Conservation (phyloP, 2,329 filamentous ascomycete genomes). For the Fusarium neocosmosporiellum region DNA sequence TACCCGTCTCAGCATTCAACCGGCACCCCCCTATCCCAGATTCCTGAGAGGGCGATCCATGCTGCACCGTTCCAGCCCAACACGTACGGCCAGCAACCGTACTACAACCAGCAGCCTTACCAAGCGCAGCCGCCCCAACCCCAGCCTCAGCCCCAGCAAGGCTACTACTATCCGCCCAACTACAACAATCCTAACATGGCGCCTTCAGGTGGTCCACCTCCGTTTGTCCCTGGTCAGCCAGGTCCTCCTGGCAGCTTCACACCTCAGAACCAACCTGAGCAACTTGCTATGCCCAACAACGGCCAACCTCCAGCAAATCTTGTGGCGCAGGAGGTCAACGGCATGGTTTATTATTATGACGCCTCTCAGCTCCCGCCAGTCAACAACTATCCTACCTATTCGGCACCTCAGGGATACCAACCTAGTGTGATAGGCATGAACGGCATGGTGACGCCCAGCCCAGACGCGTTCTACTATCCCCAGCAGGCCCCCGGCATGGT, state of each 20-base stretch:
- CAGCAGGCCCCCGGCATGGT: slow-evolving; percentile 66
- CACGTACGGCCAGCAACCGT: slow-evolving; percentile 68
- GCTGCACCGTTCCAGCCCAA: slow-evolving; percentile 89
- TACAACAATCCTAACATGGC: slow-evolving; percentile 61
- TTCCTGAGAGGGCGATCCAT: slow-evolving; percentile 91
- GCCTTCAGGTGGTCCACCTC: slow-evolving; percentile 63
- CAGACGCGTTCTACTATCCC: slow-evolving; percentile 77
- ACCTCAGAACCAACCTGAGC: slow-evolving; percentile 56
- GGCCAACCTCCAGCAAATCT: slow-evolving; percentile 54
- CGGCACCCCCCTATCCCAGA: slow-evolving; percentile 88
- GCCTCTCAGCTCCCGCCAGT: slow-evolving; percentile 75
- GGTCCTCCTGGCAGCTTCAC: slow-evolving; percentile 54
- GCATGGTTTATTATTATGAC: slow-evolving; percentile 96
- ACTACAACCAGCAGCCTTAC: slow-evolving; percentile 64
- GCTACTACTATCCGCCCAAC: slow-evolving; percentile 76
- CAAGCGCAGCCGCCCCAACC: slow-evolving; percentile 45
- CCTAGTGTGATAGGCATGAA: slow-evolving; percentile 75
- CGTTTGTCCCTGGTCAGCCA: slow-evolving; percentile 69
- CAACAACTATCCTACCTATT: slow-evolving; percentile 60
- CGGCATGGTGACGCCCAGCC: slow-evolving; percentile 80
- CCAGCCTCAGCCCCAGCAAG: slow-evolving; percentile 53
- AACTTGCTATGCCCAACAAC: slow-evolving; percentile 46
- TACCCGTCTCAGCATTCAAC: slow-evolving; percentile 77
- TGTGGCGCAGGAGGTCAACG: slow-evolving; percentile 89
- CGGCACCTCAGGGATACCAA: slow-evolving; percentile 64